Evolutionary conservation across 2,329 filamentous ascomycete species (phyloP), one percentile per base, ranked within the genome.

Genomic region (Hirsutella thompsonii): DNA sequence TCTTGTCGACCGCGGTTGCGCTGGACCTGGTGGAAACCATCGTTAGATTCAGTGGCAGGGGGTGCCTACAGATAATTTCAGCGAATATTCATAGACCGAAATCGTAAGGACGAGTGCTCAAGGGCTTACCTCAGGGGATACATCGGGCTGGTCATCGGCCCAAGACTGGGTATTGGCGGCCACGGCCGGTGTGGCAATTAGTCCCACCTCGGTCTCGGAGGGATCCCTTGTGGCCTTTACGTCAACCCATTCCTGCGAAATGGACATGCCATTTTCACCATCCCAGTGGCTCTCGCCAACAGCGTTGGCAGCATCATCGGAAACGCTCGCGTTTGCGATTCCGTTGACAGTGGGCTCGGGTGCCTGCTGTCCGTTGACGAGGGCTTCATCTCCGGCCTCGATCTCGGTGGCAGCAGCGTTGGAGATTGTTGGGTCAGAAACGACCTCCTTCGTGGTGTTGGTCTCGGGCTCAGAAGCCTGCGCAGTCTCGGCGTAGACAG

Each of bases 81-180:
- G 43, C 34, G 20, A 14, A 10, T 21, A 29, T 9, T 10, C 21
- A 37, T 16, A 4, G 8, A 11, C n/a, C n/a, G n/a, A n/a, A n/a
- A n/a, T n/a, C n/a, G n/a, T n/a, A n/a, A n/a, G n/a, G n/a, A n/a
- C n/a, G n/a, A n/a, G n/a, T n/a, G n/a, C n/a, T n/a, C n/a, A n/a
- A n/a, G n/a, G n/a, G n/a, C n/a, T 50, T 56, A 73, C 68, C 55
- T 68, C 63, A 23, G 59, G 49, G 30, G 58, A 58, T 42, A 58
- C 60, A 44, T 79, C 75, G 16, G 81, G 76, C 51, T 83, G 75
- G 45, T 92, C 84, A 53, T 94, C 87, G 20, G 85, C 85, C 85
- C 85, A 93, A 52, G 80, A 87, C 55, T 82, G 78, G 23, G 69
- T 68, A 52, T 71, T 70, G 41, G 63, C 56, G 32, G 65, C 60